Evolutionary conservation across 768 basidiomycete genomes (phyloP).

Genomic region (Rubroboletus satanas): DNA sequence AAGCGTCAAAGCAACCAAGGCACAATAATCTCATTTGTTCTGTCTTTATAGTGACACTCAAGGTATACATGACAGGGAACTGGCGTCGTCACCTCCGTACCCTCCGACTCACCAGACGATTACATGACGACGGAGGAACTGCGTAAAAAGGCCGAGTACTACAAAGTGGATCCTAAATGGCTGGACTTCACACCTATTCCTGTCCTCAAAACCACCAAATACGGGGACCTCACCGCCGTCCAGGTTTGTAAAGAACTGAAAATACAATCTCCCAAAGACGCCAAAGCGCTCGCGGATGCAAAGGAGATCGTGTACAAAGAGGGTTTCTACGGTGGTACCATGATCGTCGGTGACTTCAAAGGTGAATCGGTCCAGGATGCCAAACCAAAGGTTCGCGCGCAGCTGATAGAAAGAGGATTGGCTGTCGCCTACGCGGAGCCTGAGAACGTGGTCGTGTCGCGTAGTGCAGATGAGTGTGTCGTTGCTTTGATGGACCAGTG

Average conservation of each 20-base stretch:
- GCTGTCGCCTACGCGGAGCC: slow-evolving; percentile 96
- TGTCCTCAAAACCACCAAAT: slow-evolving; percentile 84
- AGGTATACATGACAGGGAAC: slow-evolving; percentile 61
- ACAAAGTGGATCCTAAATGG: slow-evolving; percentile 92
- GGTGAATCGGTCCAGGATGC: slow-evolving; percentile 87
- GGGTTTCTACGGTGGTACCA: slow-evolving; percentile 92
- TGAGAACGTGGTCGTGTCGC: slow-evolving; percentile 82
- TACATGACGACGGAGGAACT: slow-evolving; percentile 86
- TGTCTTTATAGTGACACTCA: slow-evolving; percentile 1
- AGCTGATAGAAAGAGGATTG: slow-evolving; percentile 71
- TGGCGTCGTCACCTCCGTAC: slow-evolving; percentile 96
- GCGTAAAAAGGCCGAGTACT: slow-evolving; percentile 94
- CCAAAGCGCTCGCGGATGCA: slow-evolving; percentile 89
- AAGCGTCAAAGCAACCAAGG: slow-evolving; percentile 92
- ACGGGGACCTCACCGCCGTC: slow-evolving; percentile 87
- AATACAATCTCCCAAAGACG: slow-evolving; percentile 93
- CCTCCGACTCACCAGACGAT: slow-evolving; percentile 98
- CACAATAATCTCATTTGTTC: slow-evolving; percentile 19
- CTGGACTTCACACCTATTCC: slow-evolving; percentile 79
- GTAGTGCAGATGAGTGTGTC: slow-evolving; percentile 96
- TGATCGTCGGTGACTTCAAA: slow-evolving; percentile 89
- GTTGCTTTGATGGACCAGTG: slow-evolving; percentile 99
- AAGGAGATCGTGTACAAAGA: slow-evolving; percentile 99
- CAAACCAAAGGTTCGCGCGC: slow-evolving; percentile 81
- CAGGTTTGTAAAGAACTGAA: slow-evolving; percentile 83